Conservation (phyloP, 768 basidiomycete species). For the Filobasidium floriforme region DNA sequence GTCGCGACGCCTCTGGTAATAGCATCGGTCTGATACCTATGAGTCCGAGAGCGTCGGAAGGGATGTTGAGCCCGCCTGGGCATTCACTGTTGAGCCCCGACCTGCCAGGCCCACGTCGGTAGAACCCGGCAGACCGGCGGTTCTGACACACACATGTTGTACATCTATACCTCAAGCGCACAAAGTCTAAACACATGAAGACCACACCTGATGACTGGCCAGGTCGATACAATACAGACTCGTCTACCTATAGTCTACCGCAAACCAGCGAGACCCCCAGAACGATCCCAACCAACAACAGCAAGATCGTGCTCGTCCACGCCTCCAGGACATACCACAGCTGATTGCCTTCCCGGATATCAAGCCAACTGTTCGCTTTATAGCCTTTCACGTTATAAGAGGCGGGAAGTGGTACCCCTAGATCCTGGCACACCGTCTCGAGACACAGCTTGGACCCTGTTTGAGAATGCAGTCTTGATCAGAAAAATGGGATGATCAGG, state of each 20-base stretch:
- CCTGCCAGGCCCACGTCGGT: background rate
- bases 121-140: background rate
- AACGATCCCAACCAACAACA: slow-evolving; percentile 11
- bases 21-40: background rate
- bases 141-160: background rate
- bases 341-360: slow-evolving; percentile 9
- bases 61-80: background rate
- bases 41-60: background rate
- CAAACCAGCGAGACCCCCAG: slow-evolving; percentile 5
- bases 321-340: slow-evolving; percentile 16
- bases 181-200: no score
- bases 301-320: slow-evolving; percentile 4
- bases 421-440: slow-evolving; percentile 43
- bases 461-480: slow-evolving; percentile 24
- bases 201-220: background rate
- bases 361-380: slow-evolving; percentile 10
- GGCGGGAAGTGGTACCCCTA: slow-evolving; percentile 29
- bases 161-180: no score
- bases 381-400: slow-evolving; percentile 17
- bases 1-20: no score
- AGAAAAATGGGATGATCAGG: background rate
- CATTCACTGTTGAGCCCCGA: background rate
- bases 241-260: background rate
- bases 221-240: background rate
- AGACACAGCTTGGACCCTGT: slow-evolving; percentile 46